Evolutionary conservation across 495 filamentous ascomycete species (phyloP).

Genomic region (Eremomyces bilateralis): DNA sequence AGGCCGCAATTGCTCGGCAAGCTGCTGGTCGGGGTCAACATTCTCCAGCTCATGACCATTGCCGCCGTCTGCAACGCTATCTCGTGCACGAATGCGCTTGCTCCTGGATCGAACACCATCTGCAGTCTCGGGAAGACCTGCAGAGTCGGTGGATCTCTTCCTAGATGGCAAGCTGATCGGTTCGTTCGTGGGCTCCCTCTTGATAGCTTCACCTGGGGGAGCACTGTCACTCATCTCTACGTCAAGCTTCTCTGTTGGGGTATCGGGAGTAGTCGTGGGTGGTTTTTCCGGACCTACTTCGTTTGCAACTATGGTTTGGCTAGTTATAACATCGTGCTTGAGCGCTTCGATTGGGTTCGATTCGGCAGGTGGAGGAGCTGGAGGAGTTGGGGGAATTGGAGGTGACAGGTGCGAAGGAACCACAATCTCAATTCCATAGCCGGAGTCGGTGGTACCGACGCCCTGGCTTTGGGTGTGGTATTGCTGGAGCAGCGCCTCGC

Average conservation of each 20-base stretch:
- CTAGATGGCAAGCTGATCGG: constrained; percentile 17
- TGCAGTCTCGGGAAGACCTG: constrained; percentile 30
- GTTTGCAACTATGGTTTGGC: no score
- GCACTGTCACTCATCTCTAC: neutral
- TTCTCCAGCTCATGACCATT: constrained; percentile 27
- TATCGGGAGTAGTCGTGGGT: no score
- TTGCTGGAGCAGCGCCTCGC: constrained; percentile 32
- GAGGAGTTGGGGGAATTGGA: no score
- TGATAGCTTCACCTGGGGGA: no score
- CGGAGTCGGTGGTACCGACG: no score
- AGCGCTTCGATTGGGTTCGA: no score
- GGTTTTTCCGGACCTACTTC: no score
- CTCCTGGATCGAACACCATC: constrained; percentile 50
- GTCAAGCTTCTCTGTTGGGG: constrained; percentile 7
- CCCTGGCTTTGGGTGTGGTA: no score
- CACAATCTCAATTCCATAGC: no score
- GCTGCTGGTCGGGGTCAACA: constrained; percentile 46
- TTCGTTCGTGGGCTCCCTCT: neutral
- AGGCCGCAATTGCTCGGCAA: constrained; percentile 47
- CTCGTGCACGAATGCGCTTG: constrained; percentile 61
- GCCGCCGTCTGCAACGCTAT: constrained; percentile 36
- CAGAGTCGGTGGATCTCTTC: constrained; percentile 43
- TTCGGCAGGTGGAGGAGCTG: no score
- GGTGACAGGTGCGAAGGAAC: no score
- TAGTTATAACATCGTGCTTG: no score